phyloP scores from a whole-genome alignment of 257 asterid species.

The Capsicum pubescens region DNA sequence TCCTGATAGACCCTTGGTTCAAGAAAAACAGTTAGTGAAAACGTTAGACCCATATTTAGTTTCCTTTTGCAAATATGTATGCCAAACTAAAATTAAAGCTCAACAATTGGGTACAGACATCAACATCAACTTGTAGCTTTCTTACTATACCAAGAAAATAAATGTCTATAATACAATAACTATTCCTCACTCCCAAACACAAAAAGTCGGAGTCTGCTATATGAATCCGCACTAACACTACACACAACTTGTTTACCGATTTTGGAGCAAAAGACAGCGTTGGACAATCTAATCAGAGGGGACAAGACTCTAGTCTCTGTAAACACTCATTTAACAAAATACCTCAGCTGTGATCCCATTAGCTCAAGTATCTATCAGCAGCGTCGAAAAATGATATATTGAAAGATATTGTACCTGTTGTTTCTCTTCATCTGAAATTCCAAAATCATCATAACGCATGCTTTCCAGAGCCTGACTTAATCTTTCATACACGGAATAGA shows the following conservation, averaged over 20 bases:
- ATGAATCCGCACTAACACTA: background rate
- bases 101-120: background rate
- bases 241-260: background rate
- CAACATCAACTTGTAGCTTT: background rate
- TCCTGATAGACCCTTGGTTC: too few relatives aligned
- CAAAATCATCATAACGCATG: slow-evolving; percentile 78
- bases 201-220: background rate
- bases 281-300: background rate
- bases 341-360: background rate
- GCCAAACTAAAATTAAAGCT: background rate
- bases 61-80: background rate
- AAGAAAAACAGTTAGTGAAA: background rate
- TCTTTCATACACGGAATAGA: slow-evolving; percentile 59
- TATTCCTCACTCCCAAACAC: background rate
- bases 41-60: background rate
- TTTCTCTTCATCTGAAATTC: slow-evolving; percentile 72
- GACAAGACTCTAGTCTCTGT: background rate
- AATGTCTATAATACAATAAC: background rate
- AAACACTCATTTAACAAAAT: background rate
- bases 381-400: background rate
- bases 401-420: slow-evolving; percentile 57
- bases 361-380: background rate
- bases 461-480: slow-evolving; percentile 65
- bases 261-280: background rate
- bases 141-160: background rate